Percentiles rank a stretch among this genome's conserved stretches.
Conservation (phyloP, 169 alveolate species). For the Besnoitia besnoiti region DNA sequence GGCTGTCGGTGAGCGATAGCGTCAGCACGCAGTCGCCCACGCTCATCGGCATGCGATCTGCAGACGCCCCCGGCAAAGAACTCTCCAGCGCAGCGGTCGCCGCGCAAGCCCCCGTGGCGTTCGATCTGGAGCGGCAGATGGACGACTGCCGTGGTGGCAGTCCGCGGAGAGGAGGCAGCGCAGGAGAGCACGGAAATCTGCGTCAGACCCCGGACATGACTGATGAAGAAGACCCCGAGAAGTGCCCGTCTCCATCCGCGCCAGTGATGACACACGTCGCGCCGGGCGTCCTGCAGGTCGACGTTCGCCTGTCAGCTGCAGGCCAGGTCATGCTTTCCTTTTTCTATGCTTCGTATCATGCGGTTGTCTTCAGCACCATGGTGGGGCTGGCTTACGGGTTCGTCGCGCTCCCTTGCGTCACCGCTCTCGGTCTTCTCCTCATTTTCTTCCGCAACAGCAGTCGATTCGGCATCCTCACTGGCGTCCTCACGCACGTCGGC, state of each 20-base stretch:
- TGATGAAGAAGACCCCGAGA: slow-evolving; percentile 3
- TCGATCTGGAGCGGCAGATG: too few relatives aligned
- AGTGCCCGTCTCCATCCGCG: neutral
- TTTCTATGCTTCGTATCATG: slow-evolving; percentile 40
- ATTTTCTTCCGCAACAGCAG: slow-evolving; percentile 3
- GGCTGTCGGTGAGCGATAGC: too few relatives aligned
- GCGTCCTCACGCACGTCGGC: slow-evolving; percentile 40
- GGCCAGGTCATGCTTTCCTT: slow-evolving; percentile 8
- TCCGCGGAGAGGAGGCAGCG: neutral
- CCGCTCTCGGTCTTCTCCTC: slow-evolving; percentile 33
- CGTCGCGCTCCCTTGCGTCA: neutral
- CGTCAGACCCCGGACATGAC: neutral
- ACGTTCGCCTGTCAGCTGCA: neutral
- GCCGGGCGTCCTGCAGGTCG: slow-evolving; percentile 24
- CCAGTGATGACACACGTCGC: slow-evolving; percentile 25
- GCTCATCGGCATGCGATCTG: neutral
- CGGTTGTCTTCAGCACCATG: slow-evolving; percentile 12
- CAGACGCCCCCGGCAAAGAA: too few relatives aligned
- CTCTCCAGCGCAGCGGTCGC: too few relatives aligned
- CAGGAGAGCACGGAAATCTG: too few relatives aligned
- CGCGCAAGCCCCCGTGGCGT: too few relatives aligned
- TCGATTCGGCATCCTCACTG: slow-evolving; percentile 35
- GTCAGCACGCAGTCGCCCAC: too few relatives aligned
- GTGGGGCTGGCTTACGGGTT: neutral
- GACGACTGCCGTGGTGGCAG: too few relatives aligned